Evolutionary conservation across 345 rosid genomes (phyloP), one percentile per base, ranked within the genome.

Genomic region (Triadica sebifera): DNA sequence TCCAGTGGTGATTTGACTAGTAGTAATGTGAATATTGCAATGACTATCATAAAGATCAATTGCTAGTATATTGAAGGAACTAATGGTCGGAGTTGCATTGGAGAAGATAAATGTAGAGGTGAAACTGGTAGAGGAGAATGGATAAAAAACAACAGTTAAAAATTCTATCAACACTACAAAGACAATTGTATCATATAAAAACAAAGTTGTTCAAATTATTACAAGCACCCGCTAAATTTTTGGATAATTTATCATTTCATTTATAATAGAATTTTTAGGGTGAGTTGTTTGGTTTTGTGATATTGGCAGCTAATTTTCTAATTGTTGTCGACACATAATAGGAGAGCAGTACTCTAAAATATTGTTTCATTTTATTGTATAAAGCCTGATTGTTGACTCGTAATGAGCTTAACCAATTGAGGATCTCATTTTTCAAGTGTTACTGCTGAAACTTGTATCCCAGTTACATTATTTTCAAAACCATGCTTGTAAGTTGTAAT

Each of bases 191-290:
- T 73, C 66, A 15, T 77, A 75, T 6, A 80, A 72, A 45, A 73
- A 75, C 45, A 76, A 60, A 15, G 65, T 46, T 12, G 38, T 63
- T 43, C 64, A 68, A 25, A 81, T 67, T 22, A 74, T 80, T 50
- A 85, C 85, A n/a, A 79, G 85, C 71, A 86, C 87, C 70, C 84
- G 88, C 81, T 87, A 60, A 86, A 29, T 29, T 29, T 65, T 69
- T 68, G n/a, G 52, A 34, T 0, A 1, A 60, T 66, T 57, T 12
- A 5, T 38, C 11, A 19, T 66, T 39, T 12, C 13, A 52, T 50
- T 69, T 65, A 58, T 72, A 46, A 69, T 29, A 29, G 63, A 72
- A 43, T 52, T 34, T 29, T n/a, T n/a, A 55, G 29, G 65, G 37
- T 17, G 72, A 65, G 68, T 57, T 60, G 34, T 49, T 45, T 45